These are phyloP conservation scores for Primulina eburnea DNA, from an alignment of 257 asterid species.

Conservation along the genomic window DNA sequence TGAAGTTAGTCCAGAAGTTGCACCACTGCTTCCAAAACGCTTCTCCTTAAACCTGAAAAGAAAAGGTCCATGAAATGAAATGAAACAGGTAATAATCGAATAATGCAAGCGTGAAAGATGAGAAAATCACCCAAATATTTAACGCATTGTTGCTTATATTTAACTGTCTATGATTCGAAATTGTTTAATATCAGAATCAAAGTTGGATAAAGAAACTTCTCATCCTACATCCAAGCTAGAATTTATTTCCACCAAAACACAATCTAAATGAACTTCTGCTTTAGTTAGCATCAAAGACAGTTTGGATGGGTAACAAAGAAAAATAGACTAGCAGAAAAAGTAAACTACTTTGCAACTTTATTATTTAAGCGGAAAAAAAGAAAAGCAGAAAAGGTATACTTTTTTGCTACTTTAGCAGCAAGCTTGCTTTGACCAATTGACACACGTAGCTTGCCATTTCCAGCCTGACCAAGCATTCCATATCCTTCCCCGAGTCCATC, in stretches of 20 bases:
- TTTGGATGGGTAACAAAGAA: not conserved
- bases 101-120: slow-evolving; percentile 7
- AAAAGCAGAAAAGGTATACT: slow-evolving; percentile 37
- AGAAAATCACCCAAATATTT: not conserved
- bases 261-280: not conserved
- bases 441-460: slow-evolving; percentile 91
- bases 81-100: slow-evolving; percentile 6
- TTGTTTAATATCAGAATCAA: no score
- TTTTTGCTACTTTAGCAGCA: slow-evolving; percentile 85
- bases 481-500: slow-evolving; percentile 99
- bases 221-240: not conserved
- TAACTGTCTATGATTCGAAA: not conserved
- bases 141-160: not conserved
- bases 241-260: not conserved
- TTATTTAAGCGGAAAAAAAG: slow-evolving; percentile 1
- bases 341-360: not conserved
- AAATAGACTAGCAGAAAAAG: not conserved
- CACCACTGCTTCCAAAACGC: slow-evolving; percentile 75
- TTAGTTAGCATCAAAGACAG: not conserved
- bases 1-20: slow-evolving; percentile 94
- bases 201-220: not conserved
- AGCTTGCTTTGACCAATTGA: slow-evolving; percentile 79
- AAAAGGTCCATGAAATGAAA: not conserved
- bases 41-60: slow-evolving; percentile 73
- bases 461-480: slow-evolving; percentile 99